phyloP scores from a whole-genome alignment of 345 rosid genomes.

The Microcos paniculata region DNA sequence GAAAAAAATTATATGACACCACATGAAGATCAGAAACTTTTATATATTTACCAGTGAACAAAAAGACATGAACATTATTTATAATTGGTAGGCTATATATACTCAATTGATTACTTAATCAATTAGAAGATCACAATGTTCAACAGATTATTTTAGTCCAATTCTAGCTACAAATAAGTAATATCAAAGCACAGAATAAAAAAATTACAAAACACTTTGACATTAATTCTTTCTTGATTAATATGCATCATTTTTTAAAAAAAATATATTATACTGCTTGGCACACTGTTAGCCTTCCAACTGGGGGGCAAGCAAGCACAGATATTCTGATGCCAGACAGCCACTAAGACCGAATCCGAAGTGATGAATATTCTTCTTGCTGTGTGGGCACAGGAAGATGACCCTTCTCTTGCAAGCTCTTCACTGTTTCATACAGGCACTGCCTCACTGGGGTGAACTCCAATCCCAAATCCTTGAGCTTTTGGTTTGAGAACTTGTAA shows the following conservation, averaged over 20 bases:
- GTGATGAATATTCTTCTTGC: not conserved
- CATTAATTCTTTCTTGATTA: not conserved
- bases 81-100: not conserved
- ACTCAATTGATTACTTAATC: not conserved
- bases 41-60: too few species aligned
- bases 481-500: conserved; percentile 75
- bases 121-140: not conserved
- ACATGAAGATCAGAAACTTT: too few species aligned
- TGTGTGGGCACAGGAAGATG: conserved; percentile 66
- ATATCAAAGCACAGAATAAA: not conserved
- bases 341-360: conserved; percentile 4
- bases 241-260: not conserved
- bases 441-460: conserved; percentile 83
- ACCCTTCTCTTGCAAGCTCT: conserved; percentile 85
- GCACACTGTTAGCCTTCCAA: not conserved
- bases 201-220: not conserved
- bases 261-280: not conserved
- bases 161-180: not conserved
- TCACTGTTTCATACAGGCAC: conserved; percentile 82
- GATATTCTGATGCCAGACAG: not conserved
- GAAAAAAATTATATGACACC: too few species aligned
- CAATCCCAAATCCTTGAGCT: conserved; percentile 76
- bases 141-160: not conserved
- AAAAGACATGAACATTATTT: too few species aligned
- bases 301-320: not conserved